Evolutionary conservation across 225 moss, liverwort and hornwort species (phyloP), one percentile per base, ranked within the genome.

Genomic region (Antitrichia curtipendula): DNA sequence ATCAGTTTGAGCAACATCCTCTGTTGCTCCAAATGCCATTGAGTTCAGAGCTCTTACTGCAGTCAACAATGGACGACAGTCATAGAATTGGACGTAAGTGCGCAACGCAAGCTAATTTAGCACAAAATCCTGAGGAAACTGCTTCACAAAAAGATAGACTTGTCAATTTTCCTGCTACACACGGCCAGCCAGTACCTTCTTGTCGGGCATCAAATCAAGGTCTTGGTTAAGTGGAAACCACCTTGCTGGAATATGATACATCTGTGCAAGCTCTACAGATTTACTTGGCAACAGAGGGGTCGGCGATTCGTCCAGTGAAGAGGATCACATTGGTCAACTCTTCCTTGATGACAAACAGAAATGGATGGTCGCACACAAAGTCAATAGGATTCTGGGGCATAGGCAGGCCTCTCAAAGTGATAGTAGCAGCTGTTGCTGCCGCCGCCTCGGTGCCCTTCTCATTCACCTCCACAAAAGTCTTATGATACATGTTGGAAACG

Each of bases 341-440:
- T 68, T 98, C 98, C 86, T 96, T 95, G 87, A 98, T 94, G 23
- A 98, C 75, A 38, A 97, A 97, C 59, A 97, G 66, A 75, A 98
- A 98, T 13, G 98, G 98, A 82, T 98, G 98, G 87, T 98, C 98
- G 36, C 97, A 97, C 23, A 98, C 95, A 53, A 98, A 98, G 68
- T 96, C 95, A 5, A 91, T 62, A 9, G 94, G 91, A 11, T 83
- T 58, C 83, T 91, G 91, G 63, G 94, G 92, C 86, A 92, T 84
- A 18, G 95, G 87, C 29, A 96, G 79, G 4, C 93, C 79, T 59
- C 83, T 93, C 83, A 95, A 86, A 4, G 86, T 93, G 60, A 95
- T 77, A 2, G 92, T 91, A 12, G 86, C 94, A 4, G 89, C 95
- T 13, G 96, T 93, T 6, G 95, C 91, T 3, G 92, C 94, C 11